phyloP scores from a whole-genome alignment of 129 eudicot genomes.

The Mikania micrantha region DNA sequence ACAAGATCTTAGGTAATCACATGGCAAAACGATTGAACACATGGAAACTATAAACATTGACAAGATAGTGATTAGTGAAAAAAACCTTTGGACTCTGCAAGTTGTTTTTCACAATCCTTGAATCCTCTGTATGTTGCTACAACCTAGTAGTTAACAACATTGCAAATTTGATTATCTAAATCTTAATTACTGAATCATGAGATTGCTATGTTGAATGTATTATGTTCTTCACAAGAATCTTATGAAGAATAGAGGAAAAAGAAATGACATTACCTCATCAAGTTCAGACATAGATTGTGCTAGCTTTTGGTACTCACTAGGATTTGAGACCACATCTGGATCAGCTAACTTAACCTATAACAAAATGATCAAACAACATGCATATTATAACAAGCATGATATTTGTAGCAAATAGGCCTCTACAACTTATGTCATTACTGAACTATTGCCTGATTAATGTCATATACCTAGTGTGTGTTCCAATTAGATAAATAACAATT shows the following conservation, averaged over 20 bases:
- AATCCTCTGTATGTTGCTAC: constrained; percentile 70
- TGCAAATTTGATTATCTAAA: not conserved
- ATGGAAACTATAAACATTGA: not conserved
- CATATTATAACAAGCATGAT: constrained; percentile 5
- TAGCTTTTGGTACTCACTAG: constrained; percentile 84
- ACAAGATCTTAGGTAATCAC: constrained; percentile 4
- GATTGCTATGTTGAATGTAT: not conserved
- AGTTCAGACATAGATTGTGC: constrained; percentile 92
- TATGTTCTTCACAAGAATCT: not conserved
- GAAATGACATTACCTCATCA: constrained; percentile 47
- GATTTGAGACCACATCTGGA: constrained; percentile 94
- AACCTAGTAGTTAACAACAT: constrained; percentile 45
- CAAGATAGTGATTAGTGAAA: not conserved
- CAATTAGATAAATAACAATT: not conserved
- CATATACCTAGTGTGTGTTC: not conserved
- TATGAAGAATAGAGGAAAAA: not conserved
- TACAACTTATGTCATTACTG: not conserved
- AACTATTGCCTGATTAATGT: no score
- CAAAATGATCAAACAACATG: constrained; percentile 5
- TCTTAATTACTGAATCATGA: not conserved
- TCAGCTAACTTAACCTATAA: constrained; percentile 81
- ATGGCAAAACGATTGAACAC: not conserved
- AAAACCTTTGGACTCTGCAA: constrained; percentile 95
- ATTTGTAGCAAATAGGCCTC: not conserved
- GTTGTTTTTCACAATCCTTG: constrained; percentile 83